Percentiles rank a stretch among this genome's conserved stretches.
phyloP scores from a whole-genome alignment of 805 yeast genomes.

The Jamesozyma lodderae region DNA sequence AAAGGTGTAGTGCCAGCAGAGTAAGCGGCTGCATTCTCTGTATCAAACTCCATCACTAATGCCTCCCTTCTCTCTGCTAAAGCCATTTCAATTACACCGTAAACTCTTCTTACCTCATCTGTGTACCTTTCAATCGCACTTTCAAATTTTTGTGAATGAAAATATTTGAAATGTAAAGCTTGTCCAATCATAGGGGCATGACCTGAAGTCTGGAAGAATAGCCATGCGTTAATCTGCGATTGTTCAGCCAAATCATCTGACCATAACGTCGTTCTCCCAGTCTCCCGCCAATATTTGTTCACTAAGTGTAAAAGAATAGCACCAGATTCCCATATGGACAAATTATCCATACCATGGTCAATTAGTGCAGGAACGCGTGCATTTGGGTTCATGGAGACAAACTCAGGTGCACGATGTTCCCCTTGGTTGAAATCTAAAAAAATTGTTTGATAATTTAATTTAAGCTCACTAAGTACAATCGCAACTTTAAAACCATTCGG shows the following conservation, averaged over 20 bases:
- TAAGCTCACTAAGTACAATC: conserved; percentile 75
- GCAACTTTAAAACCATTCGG: conserved; percentile 97
- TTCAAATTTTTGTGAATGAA: conserved; percentile 77
- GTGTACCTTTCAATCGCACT: conserved; percentile 85
- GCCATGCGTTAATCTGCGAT: conserved; percentile 78
- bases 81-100: conserved; percentile 92
- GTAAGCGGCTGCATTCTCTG: conserved; percentile 79
- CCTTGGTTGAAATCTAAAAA: conserved; percentile 80
- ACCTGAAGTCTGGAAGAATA: conserved; percentile 91
- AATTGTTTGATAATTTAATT: conserved; percentile 68
- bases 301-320: conserved; percentile 80
- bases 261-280: conserved; percentile 62
- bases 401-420: conserved; percentile 90
- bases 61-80: conserved; percentile 88
- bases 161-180: conserved; percentile 86
- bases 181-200: conserved; percentile 98
- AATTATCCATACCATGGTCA: conserved; percentile 74
- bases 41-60: conserved; percentile 77
- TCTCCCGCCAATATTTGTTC: conserved; percentile 52
- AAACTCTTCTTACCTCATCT: conserved; percentile 86
- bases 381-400: conserved; percentile 88
- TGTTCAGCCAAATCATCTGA: conserved; percentile 70
- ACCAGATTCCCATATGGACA: conserved; percentile 91
- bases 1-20: conserved; percentile 82
- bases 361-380: conserved; percentile 92